Conservation (phyloP, 306 rosid genomes). For the Adenanthera pavonina region DNA sequence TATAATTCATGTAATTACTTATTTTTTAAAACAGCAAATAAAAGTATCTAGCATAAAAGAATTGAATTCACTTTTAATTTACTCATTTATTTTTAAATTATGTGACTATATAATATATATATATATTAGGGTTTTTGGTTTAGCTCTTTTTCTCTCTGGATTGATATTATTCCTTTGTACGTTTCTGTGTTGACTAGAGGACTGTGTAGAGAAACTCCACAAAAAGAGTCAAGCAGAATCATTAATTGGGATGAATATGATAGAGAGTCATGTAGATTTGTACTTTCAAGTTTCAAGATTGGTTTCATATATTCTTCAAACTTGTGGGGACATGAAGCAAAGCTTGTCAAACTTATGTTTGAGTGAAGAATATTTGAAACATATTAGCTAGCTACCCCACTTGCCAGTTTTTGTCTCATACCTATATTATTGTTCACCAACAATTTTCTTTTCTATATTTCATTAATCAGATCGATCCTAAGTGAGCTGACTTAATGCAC, state of each 20-base stretch:
- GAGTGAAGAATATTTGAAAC: conserved; percentile 36
- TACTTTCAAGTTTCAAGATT: conserved; percentile 32
- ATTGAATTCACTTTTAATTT: neutral
- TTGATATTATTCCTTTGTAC: conserved; percentile 21
- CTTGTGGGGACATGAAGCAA: conserved; percentile 49
- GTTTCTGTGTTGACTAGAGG: conserved; percentile 2
- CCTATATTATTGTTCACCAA: neutral
- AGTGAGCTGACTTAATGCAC: neutral
- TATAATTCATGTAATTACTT: neutral
- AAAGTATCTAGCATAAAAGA: too few species aligned
- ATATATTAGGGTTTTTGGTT: neutral
- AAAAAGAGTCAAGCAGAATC: conserved; percentile 29
- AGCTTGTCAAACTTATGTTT: conserved; percentile 48
- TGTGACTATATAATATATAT: neutral
- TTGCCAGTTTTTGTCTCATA: conserved; percentile 31
- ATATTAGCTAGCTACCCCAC: conserved; percentile 40
- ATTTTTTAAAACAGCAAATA: too few species aligned
- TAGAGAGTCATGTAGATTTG: conserved; percentile 9
- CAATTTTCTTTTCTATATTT: neutral
- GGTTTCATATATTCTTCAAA: conserved; percentile 35
- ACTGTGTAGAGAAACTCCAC: conserved; percentile 1
- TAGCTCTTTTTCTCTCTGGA: neutral
- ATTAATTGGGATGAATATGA: conserved; percentile 15
- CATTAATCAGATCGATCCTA: neutral
- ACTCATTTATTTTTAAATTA: neutral